These are phyloP conservation scores for Cladobotryum mycophilum DNA, from an alignment of 2,329 filamentous ascomycete species.

Conservation along the genomic window DNA sequence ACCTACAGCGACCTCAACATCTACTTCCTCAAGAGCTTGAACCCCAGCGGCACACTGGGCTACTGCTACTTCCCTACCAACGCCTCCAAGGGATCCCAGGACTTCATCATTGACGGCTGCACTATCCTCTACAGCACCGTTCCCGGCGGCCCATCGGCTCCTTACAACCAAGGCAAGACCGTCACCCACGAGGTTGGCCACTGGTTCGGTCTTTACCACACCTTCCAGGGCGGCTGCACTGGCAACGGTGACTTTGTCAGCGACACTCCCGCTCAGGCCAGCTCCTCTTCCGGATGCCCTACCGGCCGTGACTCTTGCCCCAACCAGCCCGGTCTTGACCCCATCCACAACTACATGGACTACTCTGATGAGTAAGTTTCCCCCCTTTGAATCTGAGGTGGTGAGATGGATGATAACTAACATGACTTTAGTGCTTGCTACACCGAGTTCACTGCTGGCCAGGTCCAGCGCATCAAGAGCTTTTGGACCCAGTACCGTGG, in stretches of 20 bases:
- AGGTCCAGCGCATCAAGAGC: slow-evolving; percentile 35
- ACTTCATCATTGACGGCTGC: slow-evolving; percentile 35
- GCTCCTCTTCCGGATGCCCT: slow-evolving; percentile 29
- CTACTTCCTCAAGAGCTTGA: slow-evolving; percentile 37
- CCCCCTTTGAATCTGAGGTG: not conserved
- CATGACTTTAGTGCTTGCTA: slow-evolving; percentile 32
- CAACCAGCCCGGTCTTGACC: slow-evolving; percentile 24
- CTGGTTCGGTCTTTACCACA: slow-evolving; percentile 44
- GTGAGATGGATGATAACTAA: slow-evolving; percentile 16
- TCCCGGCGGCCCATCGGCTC: slow-evolving; percentile 30
- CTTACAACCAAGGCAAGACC: slow-evolving; percentile 30
- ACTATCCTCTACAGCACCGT: slow-evolving; percentile 30
- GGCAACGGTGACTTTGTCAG: slow-evolving; percentile 31
- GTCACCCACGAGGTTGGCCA: slow-evolving; percentile 40
- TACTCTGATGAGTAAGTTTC: slow-evolving; percentile 36
- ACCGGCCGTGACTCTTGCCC: slow-evolving; percentile 31
- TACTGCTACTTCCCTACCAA: slow-evolving; percentile 41
- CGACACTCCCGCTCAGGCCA: slow-evolving; percentile 36
- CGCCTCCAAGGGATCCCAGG: slow-evolving; percentile 23
- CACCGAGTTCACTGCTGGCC: slow-evolving; percentile 38
- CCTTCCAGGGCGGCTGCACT: slow-evolving; percentile 37
- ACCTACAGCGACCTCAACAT: slow-evolving; percentile 38
- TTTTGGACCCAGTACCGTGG: slow-evolving; percentile 32
- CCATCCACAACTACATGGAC: slow-evolving; percentile 36
- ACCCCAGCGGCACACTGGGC: slow-evolving; percentile 28